phyloP scores from a whole-genome alignment of 371 early-diverging fungal genomes.

The Batkoa obscura region DNA sequence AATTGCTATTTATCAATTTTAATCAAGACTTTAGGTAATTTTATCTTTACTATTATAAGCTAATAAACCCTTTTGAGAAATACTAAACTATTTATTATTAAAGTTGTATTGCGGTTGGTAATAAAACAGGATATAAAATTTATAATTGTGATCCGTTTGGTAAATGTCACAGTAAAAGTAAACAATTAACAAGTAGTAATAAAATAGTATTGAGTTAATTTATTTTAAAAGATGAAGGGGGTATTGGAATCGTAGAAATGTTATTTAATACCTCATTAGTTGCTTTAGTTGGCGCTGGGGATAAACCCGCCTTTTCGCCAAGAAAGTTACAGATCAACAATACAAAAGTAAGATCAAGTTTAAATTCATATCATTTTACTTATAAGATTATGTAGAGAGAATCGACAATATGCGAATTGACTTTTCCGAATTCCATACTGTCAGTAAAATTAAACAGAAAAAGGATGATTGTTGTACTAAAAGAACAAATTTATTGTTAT shows the following conservation, averaged over 20 bases:
- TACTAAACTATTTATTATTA: background rate
- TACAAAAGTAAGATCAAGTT: conserved; percentile 51
- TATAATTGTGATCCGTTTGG: conserved; percentile 92
- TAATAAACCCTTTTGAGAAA: background rate
- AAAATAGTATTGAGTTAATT: background rate
- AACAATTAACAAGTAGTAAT: background rate
- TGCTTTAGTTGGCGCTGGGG: conserved; percentile 86
- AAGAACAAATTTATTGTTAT: conserved; percentile 78
- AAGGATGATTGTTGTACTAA: conserved; percentile 76
- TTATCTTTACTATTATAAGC: background rate
- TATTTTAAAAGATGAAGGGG: conserved; percentile 34
- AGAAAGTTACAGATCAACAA: conserved; percentile 82
- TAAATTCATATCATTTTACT: background rate
- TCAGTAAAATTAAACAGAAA: conserved; percentile 88
- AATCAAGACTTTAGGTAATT: conserved; percentile 78
- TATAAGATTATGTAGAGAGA: conserved; percentile 37
- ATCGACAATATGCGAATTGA: conserved; percentile 88
- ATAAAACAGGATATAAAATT: conserved; percentile 66
- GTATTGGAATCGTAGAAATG: conserved; percentile 90
- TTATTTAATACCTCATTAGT: conserved; percentile 89
- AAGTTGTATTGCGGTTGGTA: conserved; percentile 81
- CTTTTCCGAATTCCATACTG: conserved; percentile 75
- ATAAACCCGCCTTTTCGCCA: conserved; percentile 73
- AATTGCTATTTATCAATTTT: conserved; percentile 62
- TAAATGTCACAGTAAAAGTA: conserved; percentile 66